Base-by-base conservation (phyloP, 1,284 basidiomycete species). In the Rhizopogon parksii region DNA sequence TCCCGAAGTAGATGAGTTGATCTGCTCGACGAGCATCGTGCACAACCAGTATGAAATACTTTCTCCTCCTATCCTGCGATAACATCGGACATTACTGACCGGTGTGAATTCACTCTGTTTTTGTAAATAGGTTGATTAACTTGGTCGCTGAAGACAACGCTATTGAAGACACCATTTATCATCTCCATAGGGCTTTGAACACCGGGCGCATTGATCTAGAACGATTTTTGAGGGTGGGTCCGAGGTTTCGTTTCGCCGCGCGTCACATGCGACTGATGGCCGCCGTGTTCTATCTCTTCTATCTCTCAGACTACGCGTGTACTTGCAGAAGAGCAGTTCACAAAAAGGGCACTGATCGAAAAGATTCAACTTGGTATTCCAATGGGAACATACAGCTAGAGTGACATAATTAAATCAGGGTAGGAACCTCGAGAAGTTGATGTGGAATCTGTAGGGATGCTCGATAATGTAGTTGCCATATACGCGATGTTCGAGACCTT, bases 131-230 rank as follows among this genome's bases (percentile, higher is more conserved):
- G 68, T 74, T 99, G 21, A 83, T 98, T 57, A 91, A 96, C 65
- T 77, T 99, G 19, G 86, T 97, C 6, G 94, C 96, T n/a, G 96
- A 99, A 67, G 96, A 99, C 68, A 94, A 95, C 60, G 94, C 95
- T 0, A 92, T 99, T 60, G 94, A 97, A 68, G 96, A 99, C 69
- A 95, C 95, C 24, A 88, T 98, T 54, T 99, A 98, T 71, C 95
- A 99, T 66, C 79, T 99, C 47, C 92, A 95, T 52, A 82, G 95
- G 52, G 95, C 94, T 2, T 75, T 99, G 56, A 95, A 95, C 63
- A 78, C 88, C 40, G 95, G 95, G 7, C 80, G 91, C 51, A 86
- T 96, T 56, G 94, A 97, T 72, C 78, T 96, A 53, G 93, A 96
- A 65, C 79, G 88, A 40, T 96, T 95, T 74, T 73, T 95, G 54